Percentiles rank a stretch among this genome's conserved stretches.
Evolutionary conservation across 345 rosid genomes (phyloP).

Genomic region (Euphorbia pulcherrima): DNA sequence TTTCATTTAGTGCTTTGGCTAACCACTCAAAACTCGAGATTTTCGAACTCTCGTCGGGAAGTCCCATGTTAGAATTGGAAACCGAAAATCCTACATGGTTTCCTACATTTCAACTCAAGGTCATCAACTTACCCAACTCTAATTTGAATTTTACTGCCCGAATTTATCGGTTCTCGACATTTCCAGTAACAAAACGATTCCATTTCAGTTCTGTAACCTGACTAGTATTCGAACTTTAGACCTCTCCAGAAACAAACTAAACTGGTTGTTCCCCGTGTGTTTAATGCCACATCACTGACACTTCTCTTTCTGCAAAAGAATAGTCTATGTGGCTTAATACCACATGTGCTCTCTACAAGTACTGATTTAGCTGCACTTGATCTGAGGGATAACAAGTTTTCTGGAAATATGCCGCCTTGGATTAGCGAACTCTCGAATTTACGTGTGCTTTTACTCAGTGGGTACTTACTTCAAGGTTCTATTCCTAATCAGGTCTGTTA

Average conservation of each 20-base stretch:
- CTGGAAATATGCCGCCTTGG: constrained; percentile 8
- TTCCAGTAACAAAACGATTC: neutral
- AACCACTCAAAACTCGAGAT: constrained; percentile 13
- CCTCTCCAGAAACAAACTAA: neutral
- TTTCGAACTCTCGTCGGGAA: constrained; percentile 4
- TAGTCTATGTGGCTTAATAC: neutral
- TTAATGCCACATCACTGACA: neutral
- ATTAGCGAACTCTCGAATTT: neutral
- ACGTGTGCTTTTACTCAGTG: neutral
- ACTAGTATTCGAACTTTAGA: constrained; percentile 1
- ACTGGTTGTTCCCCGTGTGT: neutral
- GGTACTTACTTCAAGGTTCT: neutral
- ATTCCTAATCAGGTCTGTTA: neutral
- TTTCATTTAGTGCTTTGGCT: constrained; percentile 10
- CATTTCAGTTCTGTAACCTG: neutral
- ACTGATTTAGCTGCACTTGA: neutral
- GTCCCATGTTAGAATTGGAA: constrained; percentile 4
- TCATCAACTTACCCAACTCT: neutral
- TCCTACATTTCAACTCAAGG: constrained; percentile 8
- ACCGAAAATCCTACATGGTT: constrained; percentile 6
- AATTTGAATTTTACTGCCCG: neutral
- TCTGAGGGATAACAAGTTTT: constrained; percentile 3
- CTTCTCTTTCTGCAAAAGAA: constrained; percentile 3
- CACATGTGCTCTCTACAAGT: neutral
- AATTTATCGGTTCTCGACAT: neutral